phyloP scores from a whole-genome alignment of 495 filamentous ascomycete species.

The Aspergillus saccharolyticus region DNA sequence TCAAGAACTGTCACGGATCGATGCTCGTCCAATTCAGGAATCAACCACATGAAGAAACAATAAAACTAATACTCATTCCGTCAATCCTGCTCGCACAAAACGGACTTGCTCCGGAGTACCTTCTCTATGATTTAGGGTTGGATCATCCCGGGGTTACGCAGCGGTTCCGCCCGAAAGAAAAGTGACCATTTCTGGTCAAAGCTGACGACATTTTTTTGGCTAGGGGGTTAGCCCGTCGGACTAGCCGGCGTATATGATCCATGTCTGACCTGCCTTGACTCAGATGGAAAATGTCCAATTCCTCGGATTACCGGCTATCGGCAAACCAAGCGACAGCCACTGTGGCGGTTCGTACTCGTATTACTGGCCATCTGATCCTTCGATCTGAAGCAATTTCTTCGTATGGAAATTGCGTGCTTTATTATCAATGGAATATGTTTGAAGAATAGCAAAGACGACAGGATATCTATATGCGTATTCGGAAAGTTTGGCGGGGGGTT shows the following conservation, averaged over 20 bases:
- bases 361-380: constrained; percentile 15
- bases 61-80: not conserved
- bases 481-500: not conserved
- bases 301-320: constrained; percentile 1
- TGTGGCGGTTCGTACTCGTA: constrained; percentile 22
- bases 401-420: no score
- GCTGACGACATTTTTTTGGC: constrained; percentile 12
- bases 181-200: constrained; percentile 14
- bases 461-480: no score
- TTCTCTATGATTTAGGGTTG: constrained; percentile 9
- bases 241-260: not conserved
- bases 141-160: constrained; percentile 15
- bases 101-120: not conserved
- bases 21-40: not conserved
- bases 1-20: not conserved
- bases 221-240: not conserved
- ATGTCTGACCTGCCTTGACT: not conserved
- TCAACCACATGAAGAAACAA: not conserved
- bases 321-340: constrained; percentile 17
- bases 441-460: no score
- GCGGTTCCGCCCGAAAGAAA: constrained; percentile 19
- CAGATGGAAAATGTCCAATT: not conserved
- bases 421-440: no score
- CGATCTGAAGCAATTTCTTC: not conserved
- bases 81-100: not conserved